phyloP scores from a whole-genome alignment of 371 early-diverging fungal genomes.

The Syncephalastrum sp. region DNA sequence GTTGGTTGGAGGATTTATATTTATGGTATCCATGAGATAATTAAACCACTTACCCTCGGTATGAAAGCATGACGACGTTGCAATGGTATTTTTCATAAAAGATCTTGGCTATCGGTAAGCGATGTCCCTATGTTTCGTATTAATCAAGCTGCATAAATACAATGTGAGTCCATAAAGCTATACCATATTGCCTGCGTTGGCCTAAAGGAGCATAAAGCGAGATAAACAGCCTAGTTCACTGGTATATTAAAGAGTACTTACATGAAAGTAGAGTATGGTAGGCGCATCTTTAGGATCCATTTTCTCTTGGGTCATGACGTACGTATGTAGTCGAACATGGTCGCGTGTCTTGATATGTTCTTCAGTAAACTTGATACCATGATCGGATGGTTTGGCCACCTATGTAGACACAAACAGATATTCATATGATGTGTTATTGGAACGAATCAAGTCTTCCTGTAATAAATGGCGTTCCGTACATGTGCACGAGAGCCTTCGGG shows the following conservation, averaged over 20 bases:
- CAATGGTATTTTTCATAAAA: slow-evolving; percentile 66
- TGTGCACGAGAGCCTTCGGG: slow-evolving; percentile 42
- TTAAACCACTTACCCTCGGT: slow-evolving; percentile 74
- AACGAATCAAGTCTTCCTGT: neutral
- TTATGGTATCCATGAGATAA: neutral
- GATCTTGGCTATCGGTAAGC: slow-evolving; percentile 82
- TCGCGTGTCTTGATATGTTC: slow-evolving; percentile 80
- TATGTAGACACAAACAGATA: slow-evolving; percentile 15
- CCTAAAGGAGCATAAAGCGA: slow-evolving; percentile 36
- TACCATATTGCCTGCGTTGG: slow-evolving; percentile 96
- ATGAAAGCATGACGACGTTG: slow-evolving; percentile 95
- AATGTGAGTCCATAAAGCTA: neutral
- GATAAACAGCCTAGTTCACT: slow-evolving; percentile 1
- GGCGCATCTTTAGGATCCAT: slow-evolving; percentile 48
- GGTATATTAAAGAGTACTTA: neutral
- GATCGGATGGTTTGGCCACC: slow-evolving; percentile 75
- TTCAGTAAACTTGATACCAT: slow-evolving; percentile 71
- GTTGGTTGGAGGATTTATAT: neutral
- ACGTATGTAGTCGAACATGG: slow-evolving; percentile 73
- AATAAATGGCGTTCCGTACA: slow-evolving; percentile 17
- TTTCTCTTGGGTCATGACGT: slow-evolving; percentile 67
- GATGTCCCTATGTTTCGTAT: slow-evolving; percentile 65
- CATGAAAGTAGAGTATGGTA: slow-evolving; percentile 30
- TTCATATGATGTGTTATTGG: neutral
- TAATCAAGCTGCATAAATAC: neutral